Conservation (phyloP, 2,329 filamentous ascomycete genomes). For the Scopulariopsis brevicaulis region DNA sequence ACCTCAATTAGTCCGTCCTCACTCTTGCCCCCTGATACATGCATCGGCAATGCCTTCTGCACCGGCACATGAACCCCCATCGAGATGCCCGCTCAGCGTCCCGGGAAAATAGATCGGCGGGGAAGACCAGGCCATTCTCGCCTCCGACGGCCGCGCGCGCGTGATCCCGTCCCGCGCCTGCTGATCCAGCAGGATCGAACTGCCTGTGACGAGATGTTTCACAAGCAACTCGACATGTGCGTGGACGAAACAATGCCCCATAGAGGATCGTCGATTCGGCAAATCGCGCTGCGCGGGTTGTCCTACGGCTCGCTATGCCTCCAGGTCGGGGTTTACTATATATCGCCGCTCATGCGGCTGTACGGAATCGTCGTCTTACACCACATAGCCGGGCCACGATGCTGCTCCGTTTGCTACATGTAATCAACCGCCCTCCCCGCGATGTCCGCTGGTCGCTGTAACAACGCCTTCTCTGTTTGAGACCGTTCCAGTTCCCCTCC, state of each 20-base stretch:
- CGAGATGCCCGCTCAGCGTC: not conserved
- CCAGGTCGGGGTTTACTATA: not conserved
- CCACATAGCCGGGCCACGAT: not conserved
- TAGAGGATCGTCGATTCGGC: too few relatives aligned
- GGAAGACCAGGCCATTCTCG: not conserved
- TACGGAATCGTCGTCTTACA: slow-evolving; percentile 1
- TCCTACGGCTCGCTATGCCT: not conserved
- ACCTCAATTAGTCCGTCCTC: not conserved
- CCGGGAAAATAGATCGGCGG: not conserved
- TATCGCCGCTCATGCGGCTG: slow-evolving; percentile 3
- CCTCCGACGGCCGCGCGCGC: not conserved
- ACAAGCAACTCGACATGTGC: not conserved
- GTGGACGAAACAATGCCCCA: not conserved
- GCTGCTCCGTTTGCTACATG: not conserved
- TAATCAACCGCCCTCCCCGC: not conserved
- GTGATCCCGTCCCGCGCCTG: not conserved
- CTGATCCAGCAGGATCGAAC: slow-evolving; percentile 4
- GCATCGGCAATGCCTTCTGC: not conserved
- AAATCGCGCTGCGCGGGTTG: not conserved
- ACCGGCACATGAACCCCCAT: not conserved
- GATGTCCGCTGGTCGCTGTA: too few relatives aligned
- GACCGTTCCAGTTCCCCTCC: too few relatives aligned
- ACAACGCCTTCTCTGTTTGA: too few relatives aligned
- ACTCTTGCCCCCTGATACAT: not conserved
- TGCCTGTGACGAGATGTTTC: slow-evolving; percentile 5